Evolutionary conservation across 768 basidiomycete species (phyloP), one percentile per base, ranked within the genome.

Genomic region (Hericium rajendrae): DNA sequence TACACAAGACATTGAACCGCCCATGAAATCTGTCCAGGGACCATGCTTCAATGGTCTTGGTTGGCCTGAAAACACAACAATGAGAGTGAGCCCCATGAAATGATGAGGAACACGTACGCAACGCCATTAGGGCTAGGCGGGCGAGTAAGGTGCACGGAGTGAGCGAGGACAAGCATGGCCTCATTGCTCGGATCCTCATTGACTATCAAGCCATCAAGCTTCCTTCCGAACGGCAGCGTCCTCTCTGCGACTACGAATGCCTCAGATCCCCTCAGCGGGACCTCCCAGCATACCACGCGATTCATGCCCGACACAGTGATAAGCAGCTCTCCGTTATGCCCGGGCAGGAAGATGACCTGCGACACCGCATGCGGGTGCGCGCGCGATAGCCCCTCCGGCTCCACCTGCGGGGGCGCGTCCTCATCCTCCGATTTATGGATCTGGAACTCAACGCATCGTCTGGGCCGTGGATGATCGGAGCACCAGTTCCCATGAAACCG

Each of bases 401-500:
- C 43, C 16, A 15, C 43, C 9, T 46, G n/a, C 32, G 32, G 32
- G 10, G 59, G 60, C 32, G 57, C 15, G 26, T 59, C 51, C 8
- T 61, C 63, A 16, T 37, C 15, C 2, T 48, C 57, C 11, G 43
- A 20, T 10, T 54, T 51, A 43, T 63, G 61, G 6, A 63, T 62
- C 28, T 53, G 57, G 59, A 71, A 70, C 49, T 65, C 64, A 32
- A 72, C 48, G 37, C 64, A 53, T 18, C 61, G 55, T 28, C 41
- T 59, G 1, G 66, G 49, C 12, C 41, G 57, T 2, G 71, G 71
- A 20, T 61, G 58, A 1, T 61, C 22, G 2, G 72, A 70, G 50
- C 64, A 64, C 70, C 71, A 72, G 53, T 73, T 73, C 53, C 65
- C 63, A 61, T 73, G 68, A 60, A 73, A 68, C 46, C 62, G 59